Percentiles rank a stretch among this genome's conserved stretches.
These are phyloP conservation scores for Fomitopsis serialis DNA, from an alignment of 768 basidiomycete genomes.

Conservation along the genomic window DNA sequence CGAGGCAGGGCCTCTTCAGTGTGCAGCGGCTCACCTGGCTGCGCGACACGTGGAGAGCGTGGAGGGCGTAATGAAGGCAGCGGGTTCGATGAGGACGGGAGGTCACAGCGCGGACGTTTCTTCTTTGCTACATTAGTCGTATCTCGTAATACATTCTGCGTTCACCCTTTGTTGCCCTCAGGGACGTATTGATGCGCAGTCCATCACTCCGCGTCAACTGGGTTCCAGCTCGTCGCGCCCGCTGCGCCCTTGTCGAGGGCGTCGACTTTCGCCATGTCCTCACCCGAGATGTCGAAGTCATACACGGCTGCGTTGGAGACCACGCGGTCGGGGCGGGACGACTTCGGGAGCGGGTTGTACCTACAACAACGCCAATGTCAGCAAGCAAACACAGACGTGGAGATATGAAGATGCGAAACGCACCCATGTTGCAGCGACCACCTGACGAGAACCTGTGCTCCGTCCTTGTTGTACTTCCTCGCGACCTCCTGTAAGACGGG, in stretches of 20 bases:
- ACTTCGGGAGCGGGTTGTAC: constrained; percentile 83
- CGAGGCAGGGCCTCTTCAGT: too few species aligned
- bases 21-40: too few species aligned
- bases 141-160: too few species aligned
- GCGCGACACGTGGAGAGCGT: too few species aligned
- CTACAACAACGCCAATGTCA: constrained; percentile 52
- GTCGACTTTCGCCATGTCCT: constrained; percentile 64
- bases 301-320: constrained; percentile 67
- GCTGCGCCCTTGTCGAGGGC: constrained; percentile 64
- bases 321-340: constrained; percentile 64
- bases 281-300: constrained; percentile 63
- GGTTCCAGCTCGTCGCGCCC: constrained; percentile 83
- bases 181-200: too few species aligned
- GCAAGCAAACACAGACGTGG: too few species aligned
- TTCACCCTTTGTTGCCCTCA: too few species aligned
- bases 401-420: too few species aligned
- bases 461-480: constrained; percentile 52
- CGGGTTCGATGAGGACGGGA: too few species aligned
- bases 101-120: too few species aligned
- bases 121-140: too few species aligned
- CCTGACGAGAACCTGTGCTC: constrained; percentile 78
- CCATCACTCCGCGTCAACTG: constrained; percentile 43
- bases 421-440: constrained; percentile 72
- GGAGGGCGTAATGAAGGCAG: too few species aligned
- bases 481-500: constrained; percentile 50